Evolutionary conservation across 2,329 filamentous ascomycete species (phyloP).

Genomic region (Lachnellula arida): DNA sequence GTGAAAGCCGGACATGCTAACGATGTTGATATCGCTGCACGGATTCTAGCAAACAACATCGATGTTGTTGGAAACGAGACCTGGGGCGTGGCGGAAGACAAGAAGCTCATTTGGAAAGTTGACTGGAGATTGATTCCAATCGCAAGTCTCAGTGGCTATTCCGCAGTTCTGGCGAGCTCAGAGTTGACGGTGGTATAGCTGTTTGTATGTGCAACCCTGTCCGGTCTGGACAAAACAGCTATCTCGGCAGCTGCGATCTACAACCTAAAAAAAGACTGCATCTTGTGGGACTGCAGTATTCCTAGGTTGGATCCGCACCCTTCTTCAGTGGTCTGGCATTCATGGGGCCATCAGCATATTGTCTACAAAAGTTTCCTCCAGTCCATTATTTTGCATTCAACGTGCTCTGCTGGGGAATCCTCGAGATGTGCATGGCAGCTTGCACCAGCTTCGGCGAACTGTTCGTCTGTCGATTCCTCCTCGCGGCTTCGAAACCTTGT

Average conservation of each 20-base stretch:
- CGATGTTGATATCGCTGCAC: constrained; percentile 27
- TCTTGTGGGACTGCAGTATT: constrained; percentile 26
- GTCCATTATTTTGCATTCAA: constrained; percentile 15
- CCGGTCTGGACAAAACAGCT: constrained; percentile 18
- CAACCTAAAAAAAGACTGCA: constrained; percentile 16
- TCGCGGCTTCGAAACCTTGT: constrained; percentile 48
- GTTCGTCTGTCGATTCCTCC: constrained; percentile 43
- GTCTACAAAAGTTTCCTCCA: constrained; percentile 19
- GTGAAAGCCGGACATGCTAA: constrained; percentile 25
- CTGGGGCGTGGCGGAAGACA: constrained; percentile 18
- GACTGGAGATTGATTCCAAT: constrained; percentile 9
- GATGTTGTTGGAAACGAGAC: constrained; percentile 12
- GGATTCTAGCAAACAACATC: constrained; percentile 25
- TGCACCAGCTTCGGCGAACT: constrained; percentile 46
- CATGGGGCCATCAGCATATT: constrained; percentile 23
- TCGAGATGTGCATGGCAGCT: constrained; percentile 44
- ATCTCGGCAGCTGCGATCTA: constrained; percentile 19
- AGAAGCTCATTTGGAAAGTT: constrained; percentile 8
- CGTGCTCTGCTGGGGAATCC: constrained; percentile 30
- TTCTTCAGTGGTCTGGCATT: constrained; percentile 25
- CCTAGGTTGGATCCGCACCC: constrained; percentile 24
- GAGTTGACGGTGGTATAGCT: constrained; percentile 1
- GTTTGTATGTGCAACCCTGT: constrained; percentile 18
- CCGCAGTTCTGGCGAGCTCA: neutral
- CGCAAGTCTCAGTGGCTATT: neutral